Base-by-base conservation (phyloP, 495 filamentous ascomycete genomes). In the Talaromyces trachyspermus region DNA sequence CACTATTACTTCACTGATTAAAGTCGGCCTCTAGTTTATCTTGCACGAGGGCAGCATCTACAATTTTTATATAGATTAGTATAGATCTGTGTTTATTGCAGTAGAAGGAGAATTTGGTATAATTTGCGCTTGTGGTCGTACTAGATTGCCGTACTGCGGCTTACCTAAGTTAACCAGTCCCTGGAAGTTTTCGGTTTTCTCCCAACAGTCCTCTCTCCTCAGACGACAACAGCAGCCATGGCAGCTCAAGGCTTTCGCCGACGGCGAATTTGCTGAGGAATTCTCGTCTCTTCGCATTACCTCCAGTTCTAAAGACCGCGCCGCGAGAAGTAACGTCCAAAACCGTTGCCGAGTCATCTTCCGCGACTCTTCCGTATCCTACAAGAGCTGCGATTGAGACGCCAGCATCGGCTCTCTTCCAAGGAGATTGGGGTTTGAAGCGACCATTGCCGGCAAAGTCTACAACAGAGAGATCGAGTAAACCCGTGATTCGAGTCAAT, bases 381-480 rank as follows among this genome's bases (percentile, higher is more conserved):
- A 88, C 79, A 48, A 78, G 86, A 58, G 86, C 89, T 52, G 76
- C 87, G 51, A 86, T 99, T 58, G 83, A 86, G 14, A 95, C 90
- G 1, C 83, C 89, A 2, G 57, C 64, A 5, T 75, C 84, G 18
- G 89, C 91, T n/a, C 76, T 88, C 26, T 59, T 66, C 17, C 74
- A 76, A 52, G 92, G 92, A 17, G 92, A 97, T 58, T 99, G 92
- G 94, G 92, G 92, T 19, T 69, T 97, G 52, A 99, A 99, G 65
- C 74, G 94, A 29, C 73, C 87, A 7, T 67, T 97, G 1, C 92
- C 92, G 2, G 62, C 81, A 7, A 80, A 79, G 57, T 79, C 83
- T 5, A 95, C 87, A 1, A 82, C 77, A 0, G 60, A 65, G 9
- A 81, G 76, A 48, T 79, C 85, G 7, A 78, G 77, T 2, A 81